Evolutionary conservation across 176 grass and related monocot genomes (phyloP), one percentile per base, ranked within the genome.

Genomic region (barley (Hordeum vulgare)): DNA sequence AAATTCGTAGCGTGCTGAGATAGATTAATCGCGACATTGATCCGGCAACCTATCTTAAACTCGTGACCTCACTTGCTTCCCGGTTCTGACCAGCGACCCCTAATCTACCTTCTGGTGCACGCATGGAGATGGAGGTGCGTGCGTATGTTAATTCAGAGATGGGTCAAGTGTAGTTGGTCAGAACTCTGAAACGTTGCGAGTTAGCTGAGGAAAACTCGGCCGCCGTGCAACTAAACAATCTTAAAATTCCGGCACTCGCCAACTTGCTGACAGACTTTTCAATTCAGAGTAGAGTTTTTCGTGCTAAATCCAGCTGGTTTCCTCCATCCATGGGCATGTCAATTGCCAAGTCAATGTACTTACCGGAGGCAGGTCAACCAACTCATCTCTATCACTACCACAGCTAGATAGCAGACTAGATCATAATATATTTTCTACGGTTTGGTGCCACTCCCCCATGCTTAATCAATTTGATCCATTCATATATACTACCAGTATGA

Each of bases 171-270:
- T 71, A 71, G 61, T 77, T 77, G 54, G 82, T 82, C 65, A 86
- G 83, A 85, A 71, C 72, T 85, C 88, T 4, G n/a, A 82, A 83
- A 59, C 66, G 56, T 82, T 78, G 73, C 79, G 78, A 78, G 74
- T 45, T 74, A 37, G 83, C 58, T 81, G 5, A 74, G 62, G 41
- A 76, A 85, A 75, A 66, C 37, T 37, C 39, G 37, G n/a, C 41
- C 71, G n/a, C n/a, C 18, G 28, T 28, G 49, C 61, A 76, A 45
- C 61, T 20, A 3, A 62, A 51, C 17, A 15, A 59, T 20, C 61
- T 67, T 6, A n/a, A 56, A 74, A 76, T 51, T 18, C 47, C 4
- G 3, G 33, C 45, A 33, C 24, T 5, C 28, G 23, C 40, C 62
- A 76, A 77, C 69, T 39, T 85, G 82, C 28, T 64, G 27, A 51